Conservation (phyloP, 306 rosid species). For the Canavalia gladiata region DNA sequence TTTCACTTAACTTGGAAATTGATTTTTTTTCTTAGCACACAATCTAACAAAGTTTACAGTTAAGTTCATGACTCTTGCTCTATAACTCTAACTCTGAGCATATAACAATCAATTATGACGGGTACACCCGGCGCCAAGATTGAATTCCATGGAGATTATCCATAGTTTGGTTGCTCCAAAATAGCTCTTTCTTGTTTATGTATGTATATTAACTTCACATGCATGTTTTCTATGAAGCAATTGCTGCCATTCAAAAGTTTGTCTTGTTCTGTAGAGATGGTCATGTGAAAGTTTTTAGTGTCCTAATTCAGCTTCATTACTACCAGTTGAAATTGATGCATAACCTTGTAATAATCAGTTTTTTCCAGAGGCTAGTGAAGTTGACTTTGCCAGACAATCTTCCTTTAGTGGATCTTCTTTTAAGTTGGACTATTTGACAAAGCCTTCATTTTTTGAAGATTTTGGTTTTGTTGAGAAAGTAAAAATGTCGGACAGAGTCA, state of each 20-base stretch:
- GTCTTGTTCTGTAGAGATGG: conserved; percentile 39
- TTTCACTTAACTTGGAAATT: conserved; percentile 29
- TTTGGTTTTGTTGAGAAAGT: conserved; percentile 91
- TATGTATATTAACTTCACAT: conserved; percentile 30
- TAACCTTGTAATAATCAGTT: conserved; percentile 70
- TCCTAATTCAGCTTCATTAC: conserved; percentile 37
- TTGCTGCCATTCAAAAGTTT: conserved; percentile 1
- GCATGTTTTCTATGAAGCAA: neutral
- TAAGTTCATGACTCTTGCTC: conserved; percentile 31
- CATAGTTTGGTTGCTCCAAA: conserved; percentile 34
- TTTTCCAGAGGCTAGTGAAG: conserved; percentile 98
- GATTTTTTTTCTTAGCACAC: conserved; percentile 19
- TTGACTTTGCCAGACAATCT: conserved; percentile 83
- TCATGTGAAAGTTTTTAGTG: conserved; percentile 13
- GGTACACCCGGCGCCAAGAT: neutral
- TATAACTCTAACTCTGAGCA: neutral
- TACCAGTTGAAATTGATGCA: conserved; percentile 48
- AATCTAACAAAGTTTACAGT: neutral
- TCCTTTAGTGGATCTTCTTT: conserved; percentile 82
- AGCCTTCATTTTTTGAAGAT: conserved; percentile 95
- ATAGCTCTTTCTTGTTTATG: conserved; percentile 18
- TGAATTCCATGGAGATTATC: conserved; percentile 15
- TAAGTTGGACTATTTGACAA: conserved; percentile 92
- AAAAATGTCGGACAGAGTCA: conserved; percentile 90
- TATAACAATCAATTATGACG: conserved; percentile 3